Evolutionary conservation across 352 stramenopile genomes (phyloP), one percentile per base, ranked within the genome.

Genomic region (Phytopythium oedochilum): DNA sequence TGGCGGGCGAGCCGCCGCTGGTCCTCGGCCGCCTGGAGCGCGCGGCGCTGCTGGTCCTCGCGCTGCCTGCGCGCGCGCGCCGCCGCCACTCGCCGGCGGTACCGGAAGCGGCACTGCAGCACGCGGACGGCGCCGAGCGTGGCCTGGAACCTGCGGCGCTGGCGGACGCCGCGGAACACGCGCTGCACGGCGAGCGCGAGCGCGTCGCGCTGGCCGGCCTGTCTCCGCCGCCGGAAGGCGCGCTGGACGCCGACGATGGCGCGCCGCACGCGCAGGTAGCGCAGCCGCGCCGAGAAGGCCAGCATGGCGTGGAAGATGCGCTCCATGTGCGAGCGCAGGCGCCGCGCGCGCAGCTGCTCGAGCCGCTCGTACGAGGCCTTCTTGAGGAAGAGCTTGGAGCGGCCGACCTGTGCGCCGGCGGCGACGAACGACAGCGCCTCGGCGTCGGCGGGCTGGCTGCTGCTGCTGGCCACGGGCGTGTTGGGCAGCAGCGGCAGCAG

Each of bases 341-440:
- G 68, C 40, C 88, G 67, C 1, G 76, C 73, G 14, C 82, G 90
- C 66, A 98, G 83, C 14, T 89, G 68, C 63, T 98, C 92, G 12
- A 99, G 75, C 39, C 92, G 92, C 25, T 94, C 84, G 29, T 96
- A 96, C 18, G 96, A 83, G 45, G 83, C 69, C 55, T 91, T 87
- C 48, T 96, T 96, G 39, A 99, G 63, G 63, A 99, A 99, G 55
- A 98, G 96, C 68, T 99, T 99, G 2, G 94, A 92, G 50, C 89
- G 86, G 25, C 96, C 96, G 69, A 98, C 96, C 64, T 99, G 95
- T 59, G 90, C 58, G 12, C 81, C 81, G 18, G 79, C 78, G 0
- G 64, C 35, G n/a, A 88, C 70, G 31, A 79, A 93, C 36, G 70
- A 66, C 7, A 67, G 76, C 3, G 73, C 61, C 34, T 88, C 70